Base-by-base conservation (phyloP, 495 filamentous ascomycete genomes). In the Tuber borchii region DNA sequence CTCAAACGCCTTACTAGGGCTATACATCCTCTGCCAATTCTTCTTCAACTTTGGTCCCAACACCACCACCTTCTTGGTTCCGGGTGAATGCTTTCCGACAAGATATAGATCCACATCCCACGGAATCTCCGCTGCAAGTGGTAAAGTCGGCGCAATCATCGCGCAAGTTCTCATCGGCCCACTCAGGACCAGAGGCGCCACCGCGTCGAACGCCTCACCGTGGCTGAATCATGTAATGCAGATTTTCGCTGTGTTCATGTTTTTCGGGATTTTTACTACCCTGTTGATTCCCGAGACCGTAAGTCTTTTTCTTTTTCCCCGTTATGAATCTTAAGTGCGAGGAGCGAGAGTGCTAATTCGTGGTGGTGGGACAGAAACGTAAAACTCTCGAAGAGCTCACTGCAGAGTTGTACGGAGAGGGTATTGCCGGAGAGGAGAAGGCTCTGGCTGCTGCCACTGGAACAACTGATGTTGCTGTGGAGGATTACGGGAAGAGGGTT, bases 11-110 rank as follows among this genome's bases (percentile, higher is more conserved):
- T 86, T 94, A 17, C 86, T 94, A 37, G 90, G 86, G n/a, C 87
- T 93, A 74, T 95, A 95, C 82, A 87, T 95, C 31, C 84, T 95
- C 4, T 90, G 90, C n/a, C 91, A 95, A 78, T 92, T 93, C 86
- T 94, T 93, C 86, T 95, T 95, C 88, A 94, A 95, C 85, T 94
- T 88, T 81, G 90, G 93, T 2, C 94, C 94, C 72, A 97, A 97
- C 84, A 87, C 92, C 2, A 97, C 92, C 34, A 97, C 93, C 45
- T 97, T 97, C 86, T 91, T 97, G 80, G 90, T 97, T 0, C 93
- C 94, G 16, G 93, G 93, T 34, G 94, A 97, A 83, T 91, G 90
- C 80, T 97, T 95, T 86, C 94, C 93, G 0, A 97, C 94, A 7
- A 90, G 93, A 68, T 95, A 95, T 82, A 88, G 94, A 5, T 91